Evolutionary conservation across 495 filamentous ascomycete genomes (phyloP).

Genomic region (Podospora pseudopauciseta): DNA sequence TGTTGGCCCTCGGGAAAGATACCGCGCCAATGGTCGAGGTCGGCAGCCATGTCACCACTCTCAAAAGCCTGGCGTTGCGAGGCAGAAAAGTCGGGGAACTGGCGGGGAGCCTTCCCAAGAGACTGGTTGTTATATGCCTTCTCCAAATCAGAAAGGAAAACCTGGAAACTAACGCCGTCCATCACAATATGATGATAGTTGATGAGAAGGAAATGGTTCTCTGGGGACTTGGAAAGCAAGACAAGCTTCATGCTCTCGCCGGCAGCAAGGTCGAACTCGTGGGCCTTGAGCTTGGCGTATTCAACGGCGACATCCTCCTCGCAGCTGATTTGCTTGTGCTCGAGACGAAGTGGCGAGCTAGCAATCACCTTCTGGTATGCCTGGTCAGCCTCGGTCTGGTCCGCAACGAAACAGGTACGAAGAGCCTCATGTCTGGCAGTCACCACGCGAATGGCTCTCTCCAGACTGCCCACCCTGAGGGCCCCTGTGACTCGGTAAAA

Average conservation of each 20-base stretch:
- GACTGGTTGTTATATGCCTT: background rate
- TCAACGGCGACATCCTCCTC: constrained; percentile 5
- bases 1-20: background rate
- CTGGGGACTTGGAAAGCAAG: constrained; percentile 16
- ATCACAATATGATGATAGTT: constrained; percentile 23
- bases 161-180: background rate
- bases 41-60: background rate
- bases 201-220: constrained; percentile 21
- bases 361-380: constrained; percentile 20
- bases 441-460: constrained; percentile 33
- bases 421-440: constrained; percentile 42
- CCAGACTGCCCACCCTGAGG: constrained; percentile 24
- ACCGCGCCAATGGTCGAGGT: background rate
- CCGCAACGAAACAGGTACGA: constrained; percentile 31
- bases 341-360: constrained; percentile 10
- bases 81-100: background rate
- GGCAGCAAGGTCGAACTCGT: constrained; percentile 21
- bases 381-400: constrained; percentile 12
- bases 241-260: constrained; percentile 20
- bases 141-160: background rate
- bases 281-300: constrained; percentile 12
- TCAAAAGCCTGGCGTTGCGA: background rate
- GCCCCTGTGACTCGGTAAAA: constrained; percentile 27
- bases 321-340: constrained; percentile 1
- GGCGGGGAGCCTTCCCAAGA: no score